Base-by-base conservation (phyloP, 2,329 filamentous ascomycete species). In the Xylariaceae sp. region DNA sequence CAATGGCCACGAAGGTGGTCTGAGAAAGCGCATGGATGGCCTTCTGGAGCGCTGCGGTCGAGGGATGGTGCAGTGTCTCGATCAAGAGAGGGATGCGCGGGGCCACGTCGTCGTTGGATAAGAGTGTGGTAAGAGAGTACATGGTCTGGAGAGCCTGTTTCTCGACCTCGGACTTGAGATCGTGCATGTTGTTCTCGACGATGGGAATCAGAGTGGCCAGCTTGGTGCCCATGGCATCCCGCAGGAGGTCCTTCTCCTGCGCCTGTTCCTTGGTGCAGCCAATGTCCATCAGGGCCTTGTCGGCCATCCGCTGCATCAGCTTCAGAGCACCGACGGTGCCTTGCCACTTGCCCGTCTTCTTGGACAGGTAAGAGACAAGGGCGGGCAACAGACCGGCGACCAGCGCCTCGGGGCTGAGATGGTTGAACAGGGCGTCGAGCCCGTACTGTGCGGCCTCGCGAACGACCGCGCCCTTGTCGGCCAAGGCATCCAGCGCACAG, bases 1-100 rank as follows among this genome's bases (percentile, higher is more conserved):
- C 92, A 49, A 94, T 76, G 40, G 92, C 89, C 37, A 98, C 92
- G 53, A 98, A 98, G n/a, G 92, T 98, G 9, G 92, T 98, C 69
- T 94, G 88, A 3, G 89, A 96, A 31, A 98, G 74, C 31, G 89
- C 92, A 59, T 96, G 92, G 50, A 98, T 97, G 21, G 92, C 89
- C 71, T 96, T 96, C 61, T 95, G 87, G 40, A 94, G 75, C 18
- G 84, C 88, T 63, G 94, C 81, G 11, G 85, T 73, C 9, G 88
- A 95, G 5, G 92, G 92, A 55, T 96, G 82, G 62, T 96, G 87
- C 83, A 98, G 96, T 34, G 88, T 86, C 61, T 94, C 88, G 64
- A 98, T 82, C 34, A 98, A 76, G 3, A 97, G 79, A 5, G 90
- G 88, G 56, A 98, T 89, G 56, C 88, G 80, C 32, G 90, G 89